Percentiles rank a stretch among this genome's conserved stretches.
Conservation (phyloP, 306 rosid species). For the Trichosanthes truncata region DNA sequence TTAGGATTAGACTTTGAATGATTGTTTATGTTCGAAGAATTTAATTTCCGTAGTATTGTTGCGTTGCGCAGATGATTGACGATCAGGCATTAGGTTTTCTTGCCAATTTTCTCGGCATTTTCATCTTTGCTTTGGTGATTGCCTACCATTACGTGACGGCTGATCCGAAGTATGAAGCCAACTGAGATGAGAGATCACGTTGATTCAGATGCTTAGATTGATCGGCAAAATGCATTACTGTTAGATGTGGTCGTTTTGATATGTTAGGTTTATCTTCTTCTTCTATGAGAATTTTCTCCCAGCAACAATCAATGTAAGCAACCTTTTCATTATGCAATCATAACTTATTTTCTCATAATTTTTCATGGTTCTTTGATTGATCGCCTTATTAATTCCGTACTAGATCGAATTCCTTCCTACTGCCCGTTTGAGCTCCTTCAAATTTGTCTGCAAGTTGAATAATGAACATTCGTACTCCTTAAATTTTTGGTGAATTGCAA, state of each 20-base stretch:
- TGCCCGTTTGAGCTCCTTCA: not conserved
- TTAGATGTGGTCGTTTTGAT: not conserved
- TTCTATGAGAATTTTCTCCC: not conserved
- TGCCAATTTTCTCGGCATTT: conserved; percentile 87
- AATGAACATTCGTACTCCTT: not conserved
- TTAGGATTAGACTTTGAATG: not conserved
- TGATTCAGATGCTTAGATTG: not conserved
- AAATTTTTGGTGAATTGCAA: not conserved
- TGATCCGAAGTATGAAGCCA: conserved; percentile 62
- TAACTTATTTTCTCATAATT: not conserved
- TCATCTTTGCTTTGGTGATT: conserved; percentile 71
- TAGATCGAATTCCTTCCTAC: not conserved
- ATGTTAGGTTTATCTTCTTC: not conserved
- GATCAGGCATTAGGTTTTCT: conserved; percentile 84
- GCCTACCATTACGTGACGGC: conserved; percentile 88
- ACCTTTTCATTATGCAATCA: not conserved
- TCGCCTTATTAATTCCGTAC: not conserved
- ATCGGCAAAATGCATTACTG: not conserved
- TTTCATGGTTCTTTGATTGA: not conserved
- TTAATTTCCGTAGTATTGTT: not conserved
- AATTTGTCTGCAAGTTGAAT: not conserved
- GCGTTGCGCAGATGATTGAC: conserved; percentile 66
- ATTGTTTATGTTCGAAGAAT: not conserved
- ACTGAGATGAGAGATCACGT: not conserved
- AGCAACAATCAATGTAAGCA: not conserved